These are phyloP conservation scores for Tulasnella sp. DNA, from an alignment of 768 basidiomycete species.

Conservation along the genomic window DNA sequence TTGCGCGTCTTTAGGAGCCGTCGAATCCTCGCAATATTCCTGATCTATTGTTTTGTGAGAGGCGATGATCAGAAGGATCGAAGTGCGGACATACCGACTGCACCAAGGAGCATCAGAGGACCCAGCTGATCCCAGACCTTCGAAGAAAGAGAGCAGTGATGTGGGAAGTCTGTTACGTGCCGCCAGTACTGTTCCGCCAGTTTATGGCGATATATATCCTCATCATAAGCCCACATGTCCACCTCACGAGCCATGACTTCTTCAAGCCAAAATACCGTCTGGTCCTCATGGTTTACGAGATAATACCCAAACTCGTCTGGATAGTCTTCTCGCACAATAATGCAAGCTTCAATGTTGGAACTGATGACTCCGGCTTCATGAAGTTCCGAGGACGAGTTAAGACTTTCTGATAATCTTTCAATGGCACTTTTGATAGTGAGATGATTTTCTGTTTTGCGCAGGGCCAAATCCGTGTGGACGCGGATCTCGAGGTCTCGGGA, in stretches of 20 bases:
- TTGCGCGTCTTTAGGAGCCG: conserved; percentile 2
- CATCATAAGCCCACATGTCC: neutral
- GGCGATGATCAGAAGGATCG: neutral
- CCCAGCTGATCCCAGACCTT: neutral
- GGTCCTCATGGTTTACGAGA: neutral
- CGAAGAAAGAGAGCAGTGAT: no score
- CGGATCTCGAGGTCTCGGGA: neutral
- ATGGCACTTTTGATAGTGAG: neutral
- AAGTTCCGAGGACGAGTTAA: neutral
- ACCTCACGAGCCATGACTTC: neutral
- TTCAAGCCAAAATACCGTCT: conserved; percentile 10
- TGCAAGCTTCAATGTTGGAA: neutral
- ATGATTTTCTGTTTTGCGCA: neutral
- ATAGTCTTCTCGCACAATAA: neutral
- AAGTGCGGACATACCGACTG: neutral
- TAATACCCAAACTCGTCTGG: neutral
- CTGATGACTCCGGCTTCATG: neutral
- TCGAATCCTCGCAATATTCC: conserved; percentile 6
- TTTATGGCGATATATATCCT: neutral
- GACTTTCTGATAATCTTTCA: neutral
- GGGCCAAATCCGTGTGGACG: neutral
- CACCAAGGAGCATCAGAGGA: neutral
- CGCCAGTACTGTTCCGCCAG: neutral
- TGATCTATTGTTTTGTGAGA: neutral
- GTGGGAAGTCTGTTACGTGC: neutral